Evolutionary conservation across 225 moss, liverwort and hornwort genomes (phyloP), one percentile per base, ranked within the genome.

Genomic region (Thuidium tamariscinum): DNA sequence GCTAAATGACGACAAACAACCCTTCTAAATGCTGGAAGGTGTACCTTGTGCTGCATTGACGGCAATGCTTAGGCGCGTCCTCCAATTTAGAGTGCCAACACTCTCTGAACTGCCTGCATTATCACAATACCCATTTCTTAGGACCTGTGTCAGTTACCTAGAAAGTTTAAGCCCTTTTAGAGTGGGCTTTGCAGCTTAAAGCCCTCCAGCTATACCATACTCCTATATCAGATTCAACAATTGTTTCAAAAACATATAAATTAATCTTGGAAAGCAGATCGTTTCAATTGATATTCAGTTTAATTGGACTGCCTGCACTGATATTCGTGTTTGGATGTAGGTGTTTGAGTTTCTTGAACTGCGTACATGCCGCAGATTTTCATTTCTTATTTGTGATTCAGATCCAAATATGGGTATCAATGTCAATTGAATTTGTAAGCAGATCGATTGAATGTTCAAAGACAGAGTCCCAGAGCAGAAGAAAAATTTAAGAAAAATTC

Each of bases 1-100:
- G 34, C 13, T 20, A 51, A 20, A 51, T 51, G 74, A 34, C 7
- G 1, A 2, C 12, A 37, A 22, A 67, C 22, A 67, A 52, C 6
- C 59, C 11, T 11, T 11, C 5, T 59, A 4, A 11, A 59, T 59
- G 59, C 11, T 59, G 59, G 59, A 60, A 23, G 17, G 16, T 66
- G 0, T 18, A 94, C 95, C 95, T 94, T 93, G 94, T 55, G 95
- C 92, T 79, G 94, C 92, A 85, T 92, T 90, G 26, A 95, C 55
- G 52, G 87, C 91, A 44, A 95, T 89, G 5, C 41, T 29, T 27
- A 95, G 88, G 63, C 95, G 93, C 34, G 29, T 83, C 42, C 82
- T 82, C 93, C 94, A 94, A 80, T 92, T 84, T 29, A 94, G 26
- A 21, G 26, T 70, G 7, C 39, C 36, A 36, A 0, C 10, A 17